phyloP scores from a whole-genome alignment of 176 grass and related monocot genomes.

The Musa troglodytarum region DNA sequence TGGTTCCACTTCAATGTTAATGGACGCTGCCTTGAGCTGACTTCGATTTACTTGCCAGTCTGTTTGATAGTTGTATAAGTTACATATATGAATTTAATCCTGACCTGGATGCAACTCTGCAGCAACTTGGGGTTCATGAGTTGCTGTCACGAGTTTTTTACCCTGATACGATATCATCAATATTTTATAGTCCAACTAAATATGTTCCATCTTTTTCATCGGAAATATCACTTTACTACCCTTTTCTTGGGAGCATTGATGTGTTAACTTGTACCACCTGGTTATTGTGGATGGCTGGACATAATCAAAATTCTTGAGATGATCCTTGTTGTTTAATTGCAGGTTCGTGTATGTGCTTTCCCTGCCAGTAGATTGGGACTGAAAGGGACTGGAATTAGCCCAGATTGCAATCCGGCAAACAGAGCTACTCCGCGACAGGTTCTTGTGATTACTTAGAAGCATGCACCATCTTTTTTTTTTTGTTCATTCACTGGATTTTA shows the following conservation, averaged over 20 bases:
- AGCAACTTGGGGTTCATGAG: not conserved
- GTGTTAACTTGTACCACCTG: not conserved
- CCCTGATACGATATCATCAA: not conserved
- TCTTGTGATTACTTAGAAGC: not conserved
- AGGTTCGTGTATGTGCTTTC: conserved; percentile 83
- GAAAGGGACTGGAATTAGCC: conserved; percentile 72
- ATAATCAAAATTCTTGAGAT: not conserved
- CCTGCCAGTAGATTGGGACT: conserved; percentile 52
- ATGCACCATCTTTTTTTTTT: not conserved
- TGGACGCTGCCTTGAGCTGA: too few relatives aligned
- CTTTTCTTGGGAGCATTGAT: not conserved
- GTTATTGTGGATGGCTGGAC: not conserved
- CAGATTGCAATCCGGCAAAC: conserved; percentile 84
- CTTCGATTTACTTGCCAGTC: too few relatives aligned
- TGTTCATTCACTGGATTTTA: not conserved
- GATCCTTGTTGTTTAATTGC: not conserved
- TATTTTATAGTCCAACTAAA: not conserved
- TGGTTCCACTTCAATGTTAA: too few relatives aligned
- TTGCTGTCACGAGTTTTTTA: not conserved
- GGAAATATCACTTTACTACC: not conserved
- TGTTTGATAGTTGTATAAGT: too few relatives aligned
- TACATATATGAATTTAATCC: too few relatives aligned
- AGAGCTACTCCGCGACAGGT: conserved; percentile 86
- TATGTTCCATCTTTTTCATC: not conserved
- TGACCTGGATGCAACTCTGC: not conserved